These are phyloP conservation scores for Cladosporium sp. DNA, from an alignment of 2,329 filamentous ascomycete genomes.

Conservation along the genomic window DNA sequence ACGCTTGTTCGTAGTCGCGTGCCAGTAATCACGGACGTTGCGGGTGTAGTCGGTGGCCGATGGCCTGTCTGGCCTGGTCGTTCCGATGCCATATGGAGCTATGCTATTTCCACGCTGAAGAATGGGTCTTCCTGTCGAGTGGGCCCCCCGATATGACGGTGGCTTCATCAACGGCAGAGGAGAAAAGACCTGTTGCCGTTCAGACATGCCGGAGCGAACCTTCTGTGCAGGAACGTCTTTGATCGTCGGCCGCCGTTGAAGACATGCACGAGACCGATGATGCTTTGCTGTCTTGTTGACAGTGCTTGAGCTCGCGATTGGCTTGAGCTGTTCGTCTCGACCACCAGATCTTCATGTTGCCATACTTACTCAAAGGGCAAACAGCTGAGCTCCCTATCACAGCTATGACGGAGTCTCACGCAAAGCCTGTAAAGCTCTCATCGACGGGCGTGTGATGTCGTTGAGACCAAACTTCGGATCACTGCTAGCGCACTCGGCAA, in stretches of 20 bases:
- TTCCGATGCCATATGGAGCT: constrained; percentile 14
- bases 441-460: constrained; percentile 11
- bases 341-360: background rate
- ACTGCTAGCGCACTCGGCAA: background rate
- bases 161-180: constrained; percentile 8
- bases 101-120: constrained; percentile 13
- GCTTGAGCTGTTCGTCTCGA: background rate
- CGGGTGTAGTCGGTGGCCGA: constrained; percentile 11
- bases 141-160: constrained; percentile 6
- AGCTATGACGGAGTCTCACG: background rate
- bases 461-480: constrained; percentile 12
- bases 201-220: constrained; percentile 3
- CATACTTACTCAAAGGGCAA: background rate
- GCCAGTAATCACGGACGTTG: constrained; percentile 14
- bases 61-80: constrained; percentile 4
- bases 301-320: background rate
- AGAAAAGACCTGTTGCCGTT: constrained; percentile 11
- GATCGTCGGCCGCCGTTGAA: constrained; percentile 1
- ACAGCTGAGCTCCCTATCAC: background rate
- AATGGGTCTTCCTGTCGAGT: constrained; percentile 10
- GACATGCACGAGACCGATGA: background rate
- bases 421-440: constrained; percentile 13
- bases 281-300: background rate
- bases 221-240: constrained; percentile 5
- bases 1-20: constrained; percentile 15